Conservation (phyloP, 139 green algal genomes). For the Spirogloea muscicola region DNA sequence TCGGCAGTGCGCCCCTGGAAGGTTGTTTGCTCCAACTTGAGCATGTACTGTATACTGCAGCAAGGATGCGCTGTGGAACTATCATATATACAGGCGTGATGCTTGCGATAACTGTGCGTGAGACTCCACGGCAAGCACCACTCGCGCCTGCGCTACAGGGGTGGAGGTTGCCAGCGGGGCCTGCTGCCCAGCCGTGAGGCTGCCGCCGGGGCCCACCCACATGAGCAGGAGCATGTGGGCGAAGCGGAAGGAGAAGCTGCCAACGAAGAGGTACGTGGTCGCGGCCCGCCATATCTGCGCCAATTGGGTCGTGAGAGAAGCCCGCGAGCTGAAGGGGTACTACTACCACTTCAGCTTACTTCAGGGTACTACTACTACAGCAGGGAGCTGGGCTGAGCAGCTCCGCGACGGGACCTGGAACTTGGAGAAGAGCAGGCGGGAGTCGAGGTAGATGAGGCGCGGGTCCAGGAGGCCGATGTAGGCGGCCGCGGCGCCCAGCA, state of each 20-base stretch:
- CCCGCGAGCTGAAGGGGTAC: not conserved
- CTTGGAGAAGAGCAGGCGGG: constrained; percentile 45
- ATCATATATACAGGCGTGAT: too few species aligned
- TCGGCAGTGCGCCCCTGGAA: constrained; percentile 61
- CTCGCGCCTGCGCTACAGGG: too few species aligned
- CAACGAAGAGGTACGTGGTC: constrained; percentile 58
- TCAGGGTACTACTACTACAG: too few species aligned
- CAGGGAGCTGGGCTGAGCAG: too few species aligned
- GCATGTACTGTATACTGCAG: constrained; percentile 51
- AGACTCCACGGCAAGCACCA: too few species aligned
- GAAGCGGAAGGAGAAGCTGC: constrained; percentile 14
- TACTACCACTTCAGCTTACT: too few species aligned
- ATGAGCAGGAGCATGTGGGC: not conserved
- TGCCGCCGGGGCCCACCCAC: too few species aligned
- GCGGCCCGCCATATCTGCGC: constrained; percentile 63
- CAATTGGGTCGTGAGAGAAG: not conserved
- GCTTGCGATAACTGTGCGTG: too few species aligned
- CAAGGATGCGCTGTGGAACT: too few species aligned
- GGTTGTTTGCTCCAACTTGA: constrained; percentile 54
- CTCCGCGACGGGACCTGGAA: constrained; percentile 64
- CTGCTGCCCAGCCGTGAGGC: too few species aligned
- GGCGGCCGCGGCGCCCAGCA: constrained; percentile 9
- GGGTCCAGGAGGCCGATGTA: constrained; percentile 46
- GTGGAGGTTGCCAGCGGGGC: too few species aligned
- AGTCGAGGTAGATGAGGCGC: constrained; percentile 44